These are phyloP conservation scores for Hygrophoropsis aurantiaca DNA, from an alignment of 768 basidiomycete genomes.

Conservation along the genomic window DNA sequence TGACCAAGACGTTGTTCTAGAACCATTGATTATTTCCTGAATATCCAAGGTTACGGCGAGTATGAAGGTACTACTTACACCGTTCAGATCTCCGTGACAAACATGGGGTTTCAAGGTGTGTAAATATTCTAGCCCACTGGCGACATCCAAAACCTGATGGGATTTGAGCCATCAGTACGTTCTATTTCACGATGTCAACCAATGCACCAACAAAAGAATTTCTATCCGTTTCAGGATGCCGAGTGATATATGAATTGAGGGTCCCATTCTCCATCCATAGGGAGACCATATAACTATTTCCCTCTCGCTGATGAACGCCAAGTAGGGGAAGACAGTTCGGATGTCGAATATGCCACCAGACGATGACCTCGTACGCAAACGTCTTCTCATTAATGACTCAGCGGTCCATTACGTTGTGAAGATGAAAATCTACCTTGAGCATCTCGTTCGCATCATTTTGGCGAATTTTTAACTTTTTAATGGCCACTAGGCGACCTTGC, in stretches of 20 bases:
- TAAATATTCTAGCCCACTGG: constrained; percentile 37
- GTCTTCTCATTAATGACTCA: constrained; percentile 20
- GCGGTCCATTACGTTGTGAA: too few species aligned
- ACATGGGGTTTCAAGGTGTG: constrained; percentile 40
- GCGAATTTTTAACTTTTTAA: constrained; percentile 26
- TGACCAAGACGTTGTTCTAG: constrained; percentile 29
- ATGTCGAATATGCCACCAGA: constrained; percentile 30
- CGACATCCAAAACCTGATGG: constrained; percentile 36
- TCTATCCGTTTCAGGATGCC: constrained; percentile 24
- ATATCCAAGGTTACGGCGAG: background rate
- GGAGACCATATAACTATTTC: constrained; percentile 17
- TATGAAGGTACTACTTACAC: constrained; percentile 29
- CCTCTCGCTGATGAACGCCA: constrained; percentile 13
- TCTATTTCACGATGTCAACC: background rate
- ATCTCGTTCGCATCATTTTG: constrained; percentile 20
- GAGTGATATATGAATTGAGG: constrained; percentile 27
- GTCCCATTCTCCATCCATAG: constrained; percentile 30
- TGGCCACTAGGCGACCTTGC: constrained; percentile 25
- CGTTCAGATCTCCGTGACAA: constrained; percentile 44
- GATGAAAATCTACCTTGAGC: constrained; percentile 21
- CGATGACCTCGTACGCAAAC: constrained; percentile 28
- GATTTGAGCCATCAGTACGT: constrained; percentile 3
- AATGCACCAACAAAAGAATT: constrained; percentile 30
- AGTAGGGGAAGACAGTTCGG: constrained; percentile 30
- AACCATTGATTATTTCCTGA: constrained; percentile 1